These are phyloP conservation scores for Plasmodium gaboni DNA, from an alignment of 169 alveolate species.

Conservation along the genomic window DNA sequence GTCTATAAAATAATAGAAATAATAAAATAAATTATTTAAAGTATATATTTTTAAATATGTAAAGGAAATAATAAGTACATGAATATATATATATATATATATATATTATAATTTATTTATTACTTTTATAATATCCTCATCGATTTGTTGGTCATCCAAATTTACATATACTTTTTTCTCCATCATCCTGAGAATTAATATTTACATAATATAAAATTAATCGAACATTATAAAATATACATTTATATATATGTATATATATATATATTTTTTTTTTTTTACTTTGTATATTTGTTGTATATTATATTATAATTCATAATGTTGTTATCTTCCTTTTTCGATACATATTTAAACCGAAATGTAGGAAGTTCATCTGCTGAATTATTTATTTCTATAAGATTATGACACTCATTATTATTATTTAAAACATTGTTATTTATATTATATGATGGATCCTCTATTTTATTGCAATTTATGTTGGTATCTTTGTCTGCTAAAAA, in stretches of 20 bases:
- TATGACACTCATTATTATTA: not conserved
- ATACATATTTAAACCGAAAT: slow-evolving; percentile 39
- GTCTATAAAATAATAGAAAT: slow-evolving; percentile 15
- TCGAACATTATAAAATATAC: not conserved
- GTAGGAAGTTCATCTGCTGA: not conserved
- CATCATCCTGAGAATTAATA: slow-evolving; percentile 16
- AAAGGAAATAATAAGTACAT: not conserved
- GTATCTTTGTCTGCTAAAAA: not conserved
- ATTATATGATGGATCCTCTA: not conserved
- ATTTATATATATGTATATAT: not conserved
- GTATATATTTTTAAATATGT: not conserved
- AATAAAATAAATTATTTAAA: not conserved
- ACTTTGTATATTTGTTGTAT: slow-evolving; percentile 46
- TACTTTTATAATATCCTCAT: slow-evolving; percentile 56
- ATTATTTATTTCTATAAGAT: slow-evolving; percentile 27
- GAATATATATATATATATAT: not conserved
- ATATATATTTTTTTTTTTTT: not conserved
- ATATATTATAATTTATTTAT: no score
- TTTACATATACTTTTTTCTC: slow-evolving; percentile 34
- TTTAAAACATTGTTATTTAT: not conserved
- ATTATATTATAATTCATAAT: slow-evolving; percentile 12
- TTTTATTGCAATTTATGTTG: not conserved
- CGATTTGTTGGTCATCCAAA: slow-evolving; percentile 38
- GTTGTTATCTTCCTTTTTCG: slow-evolving; percentile 3
- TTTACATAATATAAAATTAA: not conserved